Base-by-base conservation (phyloP, 2,329 filamentous ascomycete species). In the Stromatinia cepivora region DNA sequence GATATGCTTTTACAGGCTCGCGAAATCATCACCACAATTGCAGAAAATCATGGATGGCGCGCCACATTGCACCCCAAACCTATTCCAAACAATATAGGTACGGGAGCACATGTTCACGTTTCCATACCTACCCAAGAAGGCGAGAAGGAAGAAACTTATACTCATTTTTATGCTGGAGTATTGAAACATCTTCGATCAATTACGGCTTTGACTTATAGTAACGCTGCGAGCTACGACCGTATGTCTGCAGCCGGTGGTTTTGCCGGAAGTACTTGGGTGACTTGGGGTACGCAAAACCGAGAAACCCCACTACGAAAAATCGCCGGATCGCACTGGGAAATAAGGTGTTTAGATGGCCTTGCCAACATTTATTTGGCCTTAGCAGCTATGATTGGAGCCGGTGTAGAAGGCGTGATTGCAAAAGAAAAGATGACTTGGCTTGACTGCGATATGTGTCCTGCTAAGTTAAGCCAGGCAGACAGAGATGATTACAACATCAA, bases 371-470 rank as follows among this genome's bases (percentile, higher is more conserved):
- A 64, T 34, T 58, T 70, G 10, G 36, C 57, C 13, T 48, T 66
- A 28, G 59, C 59, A 45, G 67, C 67, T 46, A 13, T 58, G 15
- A 58, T 69, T 45, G 67, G 42, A 4, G 67, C 62, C 22, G 67
- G 67, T 31, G 54, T 48, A 15, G 53, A 66, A 61, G 62, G 62
- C 9, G 61, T 69, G 20, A 53, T 58, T 1, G 78, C 80, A 0
- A 77, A 79, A 2, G 79, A 82, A 67, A 72, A 78, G 61, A 77
- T 90, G 61, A 75, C 76, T 17, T 83, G 83, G 79, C 77, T 80
- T 45, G 88, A 92, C 74, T 88, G 87, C 71, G 75, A 75, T 9
- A 80, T 77, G 1, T 87, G 90, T 72, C 87, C 88, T 1, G 83
- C 84, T 0, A 76, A 70, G 36, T 74, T 91, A 70, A 82, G 79